Base-by-base conservation (phyloP, 2,329 filamentous ascomycete species). In the Tolypocladium tropicale region DNA sequence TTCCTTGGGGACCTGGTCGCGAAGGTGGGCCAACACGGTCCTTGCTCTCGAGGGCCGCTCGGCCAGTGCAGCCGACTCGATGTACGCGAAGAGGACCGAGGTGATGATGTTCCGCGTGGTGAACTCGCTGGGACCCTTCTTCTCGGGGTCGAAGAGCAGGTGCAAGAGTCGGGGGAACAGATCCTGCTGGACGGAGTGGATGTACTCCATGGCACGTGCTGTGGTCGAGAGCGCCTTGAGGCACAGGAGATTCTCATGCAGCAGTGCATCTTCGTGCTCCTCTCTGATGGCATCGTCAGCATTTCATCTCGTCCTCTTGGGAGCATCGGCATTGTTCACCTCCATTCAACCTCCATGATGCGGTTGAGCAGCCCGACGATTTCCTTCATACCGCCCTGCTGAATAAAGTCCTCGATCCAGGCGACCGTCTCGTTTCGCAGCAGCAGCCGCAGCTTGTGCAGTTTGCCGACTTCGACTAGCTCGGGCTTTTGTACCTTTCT, bases 341-440 rank as follows among this genome's bases (percentile, higher is more conserved):
- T 90, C 93, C 94, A 99, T 70, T 97, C 94, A 36, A 99, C 86
- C 53, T 88, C 88, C 81, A 96, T 91, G 64, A 93, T 95, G n/a
- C 93, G 84, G 70, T 95, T 87, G 52, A 97, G 77, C 55, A 97
- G 75, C 41, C 82, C 84, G 37, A 96, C 88, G 60, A 97, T 89
- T 70, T 96, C 90, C 62, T 88, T 83, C 91, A 97, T 95, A 23
- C 94, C 94, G 18, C 90, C 91, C 60, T 92, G 85, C 43, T 84
- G 80, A 63, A 97, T 90, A 68, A 97, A 99, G 14, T 85, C 82
- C 67, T 97, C 90, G 3, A 95, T 95, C 94, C 94, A 99, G 14
- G 88, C 83, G 6, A 99, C 90, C 0, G 93, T 95, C 75, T 99
- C 94, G 66, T 97, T 97, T 21, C 94, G 85, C 54, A 99, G 78